Evolutionary conservation across 108 stramenopile genomes (phyloP).

Genomic region (Pseudonitzschia multiseries): DNA sequence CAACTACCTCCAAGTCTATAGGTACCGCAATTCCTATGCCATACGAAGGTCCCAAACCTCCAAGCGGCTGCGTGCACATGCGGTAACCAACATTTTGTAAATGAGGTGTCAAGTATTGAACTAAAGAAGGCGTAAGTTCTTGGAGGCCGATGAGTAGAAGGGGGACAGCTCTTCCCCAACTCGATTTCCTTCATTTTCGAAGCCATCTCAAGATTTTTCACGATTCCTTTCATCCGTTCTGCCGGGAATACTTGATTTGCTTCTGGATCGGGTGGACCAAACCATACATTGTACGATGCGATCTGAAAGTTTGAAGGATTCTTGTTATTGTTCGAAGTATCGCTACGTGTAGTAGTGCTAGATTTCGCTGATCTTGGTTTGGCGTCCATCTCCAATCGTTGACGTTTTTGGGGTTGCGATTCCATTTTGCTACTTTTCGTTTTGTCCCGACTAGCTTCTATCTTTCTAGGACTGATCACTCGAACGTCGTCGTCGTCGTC

Average conservation of each 20-base stretch:
- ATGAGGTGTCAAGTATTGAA: conserved; percentile 30
- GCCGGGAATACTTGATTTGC: conserved; percentile 26
- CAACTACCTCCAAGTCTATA: conserved; percentile 10
- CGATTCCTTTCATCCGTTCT: conserved; percentile 57
- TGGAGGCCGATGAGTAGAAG: conserved; percentile 58
- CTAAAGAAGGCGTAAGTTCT: conserved; percentile 50
- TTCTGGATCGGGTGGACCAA: conserved; percentile 44
- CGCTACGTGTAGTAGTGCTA: background rate
- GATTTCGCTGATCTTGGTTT: background rate
- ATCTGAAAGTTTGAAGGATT: conserved; percentile 33
- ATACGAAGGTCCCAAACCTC: conserved; percentile 19
- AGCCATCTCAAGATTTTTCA: conserved; percentile 5
- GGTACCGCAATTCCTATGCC: conserved; percentile 47
- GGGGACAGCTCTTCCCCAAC: conserved; percentile 3
- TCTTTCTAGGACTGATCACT: background rate
- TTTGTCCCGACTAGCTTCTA: background rate
- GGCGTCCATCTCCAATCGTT: background rate
- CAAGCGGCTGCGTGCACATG: conserved; percentile 37
- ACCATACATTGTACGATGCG: conserved; percentile 64
- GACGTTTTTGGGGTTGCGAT: conserved; percentile 13
- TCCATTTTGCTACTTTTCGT: background rate
- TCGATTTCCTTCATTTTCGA: conserved; percentile 13
- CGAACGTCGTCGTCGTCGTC: background rate
- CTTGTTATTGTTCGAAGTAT: background rate
- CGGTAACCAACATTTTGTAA: conserved; percentile 40